Percentiles rank a stretch among this genome's conserved stretches.
Conservation (phyloP, 169 alveolate species). For the Babesia caballi region DNA sequence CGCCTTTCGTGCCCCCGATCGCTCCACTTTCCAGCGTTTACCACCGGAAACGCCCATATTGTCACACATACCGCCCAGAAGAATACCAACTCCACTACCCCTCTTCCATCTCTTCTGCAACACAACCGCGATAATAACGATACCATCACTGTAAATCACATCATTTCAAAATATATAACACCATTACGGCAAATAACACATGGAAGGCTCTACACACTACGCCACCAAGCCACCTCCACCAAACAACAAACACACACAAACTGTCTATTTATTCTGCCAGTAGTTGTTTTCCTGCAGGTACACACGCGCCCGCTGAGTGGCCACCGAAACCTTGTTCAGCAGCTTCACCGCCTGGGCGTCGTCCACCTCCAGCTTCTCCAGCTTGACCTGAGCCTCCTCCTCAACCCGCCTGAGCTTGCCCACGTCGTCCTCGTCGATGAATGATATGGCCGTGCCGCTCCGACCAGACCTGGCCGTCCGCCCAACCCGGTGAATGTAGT, state of each 20-base stretch:
- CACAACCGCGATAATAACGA: neutral
- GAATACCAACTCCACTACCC: neutral
- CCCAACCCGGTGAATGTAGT: conserved; percentile 96
- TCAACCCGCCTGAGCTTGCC: conserved; percentile 78
- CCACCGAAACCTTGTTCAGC: conserved; percentile 88
- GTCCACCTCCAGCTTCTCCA: conserved; percentile 79
- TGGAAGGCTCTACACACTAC: conserved; percentile 29
- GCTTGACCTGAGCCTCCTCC: conserved; percentile 58
- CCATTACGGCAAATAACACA: neutral
- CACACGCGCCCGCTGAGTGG: conserved; percentile 77
- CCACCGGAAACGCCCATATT: neutral
- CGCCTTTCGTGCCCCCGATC: neutral
- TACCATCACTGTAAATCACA: neutral
- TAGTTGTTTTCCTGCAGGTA: conserved; percentile 38
- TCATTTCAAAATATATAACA: neutral
- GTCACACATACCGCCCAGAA: neutral
- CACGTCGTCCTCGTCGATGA: conserved; percentile 88
- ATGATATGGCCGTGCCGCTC: conserved; percentile 90
- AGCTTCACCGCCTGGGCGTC: conserved; percentile 84
- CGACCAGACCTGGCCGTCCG: conserved; percentile 97
- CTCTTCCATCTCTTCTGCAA: neutral
- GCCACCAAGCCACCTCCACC: neutral
- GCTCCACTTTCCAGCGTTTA: neutral
- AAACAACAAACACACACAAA: neutral
- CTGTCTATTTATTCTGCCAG: conserved; percentile 15